Base-by-base conservation (phyloP, 2,329 filamentous ascomycete species). In the Verticillium albo-atrum region DNA sequence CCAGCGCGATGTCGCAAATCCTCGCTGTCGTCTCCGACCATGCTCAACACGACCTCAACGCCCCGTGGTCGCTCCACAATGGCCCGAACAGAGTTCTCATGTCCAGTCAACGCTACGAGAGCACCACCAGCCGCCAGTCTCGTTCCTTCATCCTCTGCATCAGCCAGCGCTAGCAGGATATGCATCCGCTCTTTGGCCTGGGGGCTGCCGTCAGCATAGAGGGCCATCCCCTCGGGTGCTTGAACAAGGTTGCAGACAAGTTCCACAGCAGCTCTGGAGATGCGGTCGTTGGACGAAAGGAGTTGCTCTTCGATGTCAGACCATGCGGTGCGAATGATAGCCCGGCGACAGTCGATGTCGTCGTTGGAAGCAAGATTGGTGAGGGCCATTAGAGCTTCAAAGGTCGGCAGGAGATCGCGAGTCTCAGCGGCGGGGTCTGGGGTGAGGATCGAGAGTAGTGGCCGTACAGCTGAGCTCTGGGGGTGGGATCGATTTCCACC, bases 331-430 rank as follows among this genome's bases (percentile, higher is more conserved):
- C 89, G 86, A 35, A 97, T 86, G 55, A 97, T 93, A 17, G 82
- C 79, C 35, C 83, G 79, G 52, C 88, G 83, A 6, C 84, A 82
- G 6, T 86, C 83, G 34, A 86, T 80, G 61, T 89, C 83, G 57
- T 93, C 89, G 14, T 88, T 84, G 0, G 91, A 96, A 0, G 94
- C 95, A 7, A 99, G 84, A 67, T 99, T 99, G 0, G 95, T 98
- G 35, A 99, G 83, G 0, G 95, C 94, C 72, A 98, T 89, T 9
- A 99, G 82, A 1, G 89, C 83, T 74, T 99, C 95, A 66, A 98
- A 99, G 0, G 90, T 88, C 0, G 95, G 92, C 0, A 99, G 82
- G 15, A 98, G 84, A 71, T 97, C 90, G 56, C 89, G 85, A 1
- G 85, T 84, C 53, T 88, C 84, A 2, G 81, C 78, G 2, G 79